Base-by-base conservation (phyloP, 768 basidiomycete genomes). In the Sporobolomyces phaffii region DNA sequence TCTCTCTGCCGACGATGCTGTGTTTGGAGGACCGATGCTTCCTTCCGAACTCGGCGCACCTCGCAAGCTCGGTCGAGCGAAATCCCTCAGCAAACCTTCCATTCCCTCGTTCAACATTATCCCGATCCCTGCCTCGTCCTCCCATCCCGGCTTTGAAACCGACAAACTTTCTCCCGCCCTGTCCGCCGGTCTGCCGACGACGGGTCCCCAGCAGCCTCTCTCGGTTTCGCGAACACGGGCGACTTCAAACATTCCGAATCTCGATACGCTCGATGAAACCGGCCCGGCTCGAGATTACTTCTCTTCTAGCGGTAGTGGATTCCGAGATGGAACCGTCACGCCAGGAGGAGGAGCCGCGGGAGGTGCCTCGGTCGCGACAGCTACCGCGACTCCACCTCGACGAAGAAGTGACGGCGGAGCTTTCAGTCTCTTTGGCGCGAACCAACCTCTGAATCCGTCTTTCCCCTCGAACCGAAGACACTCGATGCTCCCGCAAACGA, bases 231-330 rank as follows among this genome's bases (percentile, higher is more conserved):
- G 60, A 41, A 45, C 31, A 2, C 61, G 65, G 38, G 52, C 29
- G 14, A 36, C 64, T 1, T 53, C 64, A 2, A 51, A 51, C 56
- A 49, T 44, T 28, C 56, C 41, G 29, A 43, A 43, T 41, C 67
- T 68, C 57, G 67, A 63, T 36, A 68, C 67, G 24, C 67, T 68
- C 34, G 36, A 57, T 20, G 67, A 68, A 45, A 33, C 28, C 2
- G 67, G 69, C 2, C 69, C 69, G 3, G 69, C 69, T 7, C 48
- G 59, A 33, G 69, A 70, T 41, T 60, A 60, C 48, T 70, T 70
- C 58, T 67, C 69, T 17, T 60, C 62, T 5, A 34, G 28, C 31
- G 62, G 61, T 1, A 41, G 48, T 34, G 62, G 41, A 1, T 44
- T 64, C n/a, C 62, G 68, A 24, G 63, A 69, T 17, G 58, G 62